These are phyloP conservation scores for Cytospora piceicola DNA, from an alignment of 2,329 filamentous ascomycete genomes.

Conservation along the genomic window DNA sequence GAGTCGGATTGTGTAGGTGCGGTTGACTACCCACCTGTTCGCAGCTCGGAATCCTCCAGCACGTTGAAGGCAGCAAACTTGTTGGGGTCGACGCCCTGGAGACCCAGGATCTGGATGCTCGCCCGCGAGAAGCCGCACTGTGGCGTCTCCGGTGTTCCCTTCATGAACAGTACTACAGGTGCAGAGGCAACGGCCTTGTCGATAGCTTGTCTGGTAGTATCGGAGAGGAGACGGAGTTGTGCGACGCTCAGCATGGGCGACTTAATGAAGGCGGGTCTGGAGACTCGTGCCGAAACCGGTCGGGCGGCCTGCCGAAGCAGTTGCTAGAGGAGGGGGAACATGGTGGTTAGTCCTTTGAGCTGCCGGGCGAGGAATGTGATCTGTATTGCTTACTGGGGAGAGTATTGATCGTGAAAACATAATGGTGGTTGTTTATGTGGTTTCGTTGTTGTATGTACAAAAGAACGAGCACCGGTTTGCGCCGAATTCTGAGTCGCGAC, in stretches of 20 bases:
- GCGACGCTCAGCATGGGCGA: conserved; percentile 32
- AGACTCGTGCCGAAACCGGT: conserved; percentile 17
- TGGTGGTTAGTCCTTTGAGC: background rate
- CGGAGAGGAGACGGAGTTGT: conserved; percentile 69
- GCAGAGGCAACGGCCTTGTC: conserved; percentile 86
- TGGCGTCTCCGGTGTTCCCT: conserved; percentile 80
- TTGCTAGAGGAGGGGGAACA: conserved; percentile 7
- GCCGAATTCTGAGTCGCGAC: conserved; percentile 4
- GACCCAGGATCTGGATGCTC: conserved; percentile 89
- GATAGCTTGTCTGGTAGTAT: conserved; percentile 79
- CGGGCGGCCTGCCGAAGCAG: conserved; percentile 29
- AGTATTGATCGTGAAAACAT: conserved; percentile 31
- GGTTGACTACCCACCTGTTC: conserved; percentile 63
- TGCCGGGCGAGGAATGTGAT: background rate
- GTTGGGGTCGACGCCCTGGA: conserved; percentile 91
- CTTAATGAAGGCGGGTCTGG: conserved; percentile 23
- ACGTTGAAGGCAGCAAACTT: conserved; percentile 99
- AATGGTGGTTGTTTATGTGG: conserved; percentile 5
- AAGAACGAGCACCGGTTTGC: background rate
- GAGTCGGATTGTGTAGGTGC: background rate
- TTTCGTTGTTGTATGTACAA: conserved; percentile 2
- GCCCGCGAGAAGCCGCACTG: conserved; percentile 91
- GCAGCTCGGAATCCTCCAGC: conserved; percentile 84
- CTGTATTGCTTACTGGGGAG: conserved; percentile 19
- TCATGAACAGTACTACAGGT: conserved; percentile 96